phyloP scores from a whole-genome alignment of 495 filamentous ascomycete genomes.

The Podospora didyma region DNA sequence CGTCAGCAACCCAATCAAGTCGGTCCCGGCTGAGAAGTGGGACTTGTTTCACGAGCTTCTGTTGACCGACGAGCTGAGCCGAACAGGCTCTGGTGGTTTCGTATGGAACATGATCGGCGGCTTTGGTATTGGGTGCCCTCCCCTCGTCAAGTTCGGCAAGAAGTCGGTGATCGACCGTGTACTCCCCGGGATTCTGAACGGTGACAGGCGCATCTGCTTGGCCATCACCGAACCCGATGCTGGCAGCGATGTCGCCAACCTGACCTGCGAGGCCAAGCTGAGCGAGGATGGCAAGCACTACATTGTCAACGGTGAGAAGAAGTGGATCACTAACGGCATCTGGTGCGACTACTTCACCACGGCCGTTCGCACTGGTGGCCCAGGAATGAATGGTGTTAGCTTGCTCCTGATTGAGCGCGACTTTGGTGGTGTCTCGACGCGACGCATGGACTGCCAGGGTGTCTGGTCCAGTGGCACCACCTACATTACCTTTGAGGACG shows the following conservation, averaged over 20 bases:
- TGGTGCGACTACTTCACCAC: conserved; percentile 97
- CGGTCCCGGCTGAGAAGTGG: conserved; percentile 85
- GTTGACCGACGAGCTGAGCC: conserved; percentile 88
- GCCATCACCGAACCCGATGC: conserved; percentile 56
- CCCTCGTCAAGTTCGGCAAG: conserved; percentile 88
- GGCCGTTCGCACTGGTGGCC: conserved; percentile 81
- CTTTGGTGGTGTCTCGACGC: conserved; percentile 78
- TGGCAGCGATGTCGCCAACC: conserved; percentile 79
- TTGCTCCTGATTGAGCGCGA: conserved; percentile 81
- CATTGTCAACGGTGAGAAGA: conserved; percentile 99
- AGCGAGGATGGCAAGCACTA: conserved; percentile 94
- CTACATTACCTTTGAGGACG: conserved; percentile 96
- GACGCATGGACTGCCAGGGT: conserved; percentile 97
- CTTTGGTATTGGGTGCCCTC: conserved; percentile 90
- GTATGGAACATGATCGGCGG: conserved; percentile 98
- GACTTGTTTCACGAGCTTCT: conserved; percentile 97
- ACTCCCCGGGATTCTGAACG: conserved; percentile 74
- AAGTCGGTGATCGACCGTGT: conserved; percentile 77
- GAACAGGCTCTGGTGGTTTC: conserved; percentile 82
- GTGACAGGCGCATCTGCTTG: conserved; percentile 90
- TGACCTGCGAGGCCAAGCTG: conserved; percentile 92
- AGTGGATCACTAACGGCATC: conserved; percentile 99
- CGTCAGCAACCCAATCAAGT: conserved; percentile 64
- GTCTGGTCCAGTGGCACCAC: conserved; percentile 94
- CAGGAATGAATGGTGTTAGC: conserved; percentile 86